These are phyloP conservation scores for Entomortierella lignicola DNA, from an alignment of 192 early-diverging fungal genomes.

Conservation along the genomic window DNA sequence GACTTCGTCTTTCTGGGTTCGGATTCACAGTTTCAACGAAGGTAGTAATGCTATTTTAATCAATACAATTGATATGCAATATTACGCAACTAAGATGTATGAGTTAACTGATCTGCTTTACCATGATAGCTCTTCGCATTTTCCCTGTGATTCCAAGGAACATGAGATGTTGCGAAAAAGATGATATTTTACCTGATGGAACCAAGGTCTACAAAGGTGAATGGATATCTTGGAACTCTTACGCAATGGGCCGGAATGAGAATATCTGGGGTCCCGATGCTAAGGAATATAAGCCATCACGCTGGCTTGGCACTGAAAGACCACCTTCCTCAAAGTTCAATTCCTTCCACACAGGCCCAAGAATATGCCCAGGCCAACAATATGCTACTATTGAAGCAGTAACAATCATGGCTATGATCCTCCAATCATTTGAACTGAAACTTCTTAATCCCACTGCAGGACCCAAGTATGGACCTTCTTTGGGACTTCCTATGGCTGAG, in stretches of 20 bases:
- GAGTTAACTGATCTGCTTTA: background rate
- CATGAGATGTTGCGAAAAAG: slow-evolving; percentile 59
- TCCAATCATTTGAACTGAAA: background rate
- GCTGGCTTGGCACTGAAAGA: slow-evolving; percentile 63
- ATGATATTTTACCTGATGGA: slow-evolving; percentile 73
- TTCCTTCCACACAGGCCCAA: background rate
- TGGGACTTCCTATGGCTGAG: background rate
- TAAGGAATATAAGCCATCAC: slow-evolving; percentile 69
- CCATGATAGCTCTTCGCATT: slow-evolving; percentile 16
- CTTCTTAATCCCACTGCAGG: background rate
- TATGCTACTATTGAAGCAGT: slow-evolving; percentile 50
- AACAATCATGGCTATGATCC: slow-evolving; percentile 16
- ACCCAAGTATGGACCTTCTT: background rate
- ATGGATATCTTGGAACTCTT: slow-evolving; percentile 59
- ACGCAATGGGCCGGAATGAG: slow-evolving; percentile 63
- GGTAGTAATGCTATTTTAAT: background rate
- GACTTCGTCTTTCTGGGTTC: background rate
- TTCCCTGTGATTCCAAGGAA: slow-evolving; percentile 49
- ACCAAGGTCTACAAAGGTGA: slow-evolving; percentile 64
- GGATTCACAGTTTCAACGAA: background rate
- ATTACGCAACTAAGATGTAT: background rate
- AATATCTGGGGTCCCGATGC: slow-evolving; percentile 76
- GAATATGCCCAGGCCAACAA: slow-evolving; percentile 21
- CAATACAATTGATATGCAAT: background rate
- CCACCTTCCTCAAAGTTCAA: slow-evolving; percentile 1